These are phyloP conservation scores for Rhododendron mucronatum DNA, from an alignment of 148 eudicot genomes.

Conservation along the genomic window DNA sequence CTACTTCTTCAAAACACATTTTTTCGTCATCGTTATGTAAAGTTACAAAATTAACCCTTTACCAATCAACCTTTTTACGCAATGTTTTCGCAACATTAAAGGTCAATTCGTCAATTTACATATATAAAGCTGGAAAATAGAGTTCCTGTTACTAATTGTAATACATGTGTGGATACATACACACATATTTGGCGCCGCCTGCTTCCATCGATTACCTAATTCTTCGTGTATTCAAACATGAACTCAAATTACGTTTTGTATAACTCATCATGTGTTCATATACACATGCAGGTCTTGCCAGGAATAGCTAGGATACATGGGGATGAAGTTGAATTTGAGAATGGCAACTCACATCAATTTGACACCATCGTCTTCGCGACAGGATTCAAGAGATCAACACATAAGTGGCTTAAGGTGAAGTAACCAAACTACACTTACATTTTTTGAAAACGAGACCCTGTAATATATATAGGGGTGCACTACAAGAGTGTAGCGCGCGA, in stretches of 20 bases:
- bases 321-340: constrained; percentile 40
- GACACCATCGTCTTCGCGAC: constrained; percentile 72
- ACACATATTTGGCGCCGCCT: too few relatives aligned
- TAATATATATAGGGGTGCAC: too few relatives aligned
- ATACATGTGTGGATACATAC: not conserved
- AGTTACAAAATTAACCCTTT: not conserved
- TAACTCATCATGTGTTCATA: too few relatives aligned
- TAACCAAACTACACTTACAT: not conserved
- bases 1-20: too few relatives aligned
- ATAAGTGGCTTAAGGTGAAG: constrained; percentile 55
- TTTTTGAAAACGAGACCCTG: too few relatives aligned
- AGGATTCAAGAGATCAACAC: constrained; percentile 42
- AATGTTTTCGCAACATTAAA: too few relatives aligned
- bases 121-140: too few relatives aligned
- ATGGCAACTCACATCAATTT: constrained; percentile 40
- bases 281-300: constrained; percentile 53
- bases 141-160: too few relatives aligned
- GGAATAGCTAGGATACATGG: constrained; percentile 37
- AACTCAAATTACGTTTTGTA: too few relatives aligned
- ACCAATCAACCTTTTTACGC: not conserved
- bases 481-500: too few relatives aligned
- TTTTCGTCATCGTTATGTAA: not conserved
- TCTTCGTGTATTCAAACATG: not conserved
- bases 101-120: not conserved
- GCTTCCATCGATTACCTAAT: too few relatives aligned